A percentile compares a stretch with the other conserved stretches of the same genome.
phyloP scores from a whole-genome alignment of 2,329 filamentous ascomycete species.

The Coniochaeta hoffmannii region DNA sequence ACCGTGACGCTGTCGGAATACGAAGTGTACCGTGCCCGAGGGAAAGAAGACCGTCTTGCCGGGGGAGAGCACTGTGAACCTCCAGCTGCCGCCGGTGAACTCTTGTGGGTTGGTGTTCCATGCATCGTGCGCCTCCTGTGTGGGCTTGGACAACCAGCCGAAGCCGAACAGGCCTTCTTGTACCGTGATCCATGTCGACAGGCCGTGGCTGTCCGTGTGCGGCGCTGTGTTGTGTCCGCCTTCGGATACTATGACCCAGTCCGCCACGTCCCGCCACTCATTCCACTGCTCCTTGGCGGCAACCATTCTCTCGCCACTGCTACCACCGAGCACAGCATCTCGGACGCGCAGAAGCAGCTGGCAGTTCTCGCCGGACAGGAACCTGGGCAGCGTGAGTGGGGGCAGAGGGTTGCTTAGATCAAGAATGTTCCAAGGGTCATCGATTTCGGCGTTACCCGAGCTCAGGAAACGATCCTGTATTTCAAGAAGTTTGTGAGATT shows the following conservation, averaged over 20 bases:
- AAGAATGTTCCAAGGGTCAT: constrained; percentile 19
- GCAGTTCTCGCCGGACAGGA: constrained; percentile 19
- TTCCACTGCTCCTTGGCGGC: constrained; percentile 20
- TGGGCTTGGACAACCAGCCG: constrained; percentile 21
- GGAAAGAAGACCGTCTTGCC: constrained; percentile 26
- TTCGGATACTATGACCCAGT: constrained; percentile 24
- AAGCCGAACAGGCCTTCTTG: constrained; percentile 18
- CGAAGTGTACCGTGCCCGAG: constrained; percentile 25
- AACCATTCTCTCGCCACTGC: constrained; percentile 18
- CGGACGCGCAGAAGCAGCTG: constrained; percentile 20
- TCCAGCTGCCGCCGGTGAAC: constrained; percentile 20
- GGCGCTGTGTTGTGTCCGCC: constrained; percentile 25
- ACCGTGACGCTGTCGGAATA: constrained; percentile 18
- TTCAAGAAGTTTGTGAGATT: too few species aligned
- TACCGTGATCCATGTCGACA: constrained; percentile 25
- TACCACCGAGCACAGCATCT: constrained; percentile 27
- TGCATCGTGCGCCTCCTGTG: constrained; percentile 12
- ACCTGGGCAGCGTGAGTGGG: constrained; percentile 13
- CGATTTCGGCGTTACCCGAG: neutral
- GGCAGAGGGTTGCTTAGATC: constrained; percentile 20
- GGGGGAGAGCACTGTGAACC: constrained; percentile 22
- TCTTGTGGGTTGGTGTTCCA: constrained; percentile 17
- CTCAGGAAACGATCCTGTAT: too few species aligned
- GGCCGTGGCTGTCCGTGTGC: constrained; percentile 25
- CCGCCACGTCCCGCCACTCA: constrained; percentile 22